phyloP scores from a whole-genome alignment of 345 rosid genomes.

The Boechera divaricarpa region DNA sequence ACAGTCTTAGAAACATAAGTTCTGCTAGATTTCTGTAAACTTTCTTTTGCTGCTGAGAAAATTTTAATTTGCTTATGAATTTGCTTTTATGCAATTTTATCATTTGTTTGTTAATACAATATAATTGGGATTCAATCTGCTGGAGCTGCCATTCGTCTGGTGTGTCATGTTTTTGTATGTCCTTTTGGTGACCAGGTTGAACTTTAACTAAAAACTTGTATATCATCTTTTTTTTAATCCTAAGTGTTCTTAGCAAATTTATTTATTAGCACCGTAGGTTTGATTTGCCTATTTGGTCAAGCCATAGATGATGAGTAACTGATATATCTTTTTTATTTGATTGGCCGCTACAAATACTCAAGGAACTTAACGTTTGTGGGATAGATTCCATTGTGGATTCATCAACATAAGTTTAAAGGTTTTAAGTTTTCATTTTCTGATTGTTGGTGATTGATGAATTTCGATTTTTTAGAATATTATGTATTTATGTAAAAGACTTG shows the following conservation, averaged over 20 bases:
- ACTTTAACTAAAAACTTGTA: background rate
- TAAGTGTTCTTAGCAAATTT: background rate
- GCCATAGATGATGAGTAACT: conserved; percentile 23
- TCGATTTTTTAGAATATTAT: too few species aligned
- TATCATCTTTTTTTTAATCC: background rate
- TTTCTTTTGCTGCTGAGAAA: background rate
- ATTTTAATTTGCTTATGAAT: background rate
- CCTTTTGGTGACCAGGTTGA: background rate
- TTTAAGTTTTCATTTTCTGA: too few species aligned
- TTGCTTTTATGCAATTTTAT: background rate
- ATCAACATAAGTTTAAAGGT: too few species aligned
- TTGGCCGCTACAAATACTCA: background rate
- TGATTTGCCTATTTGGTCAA: background rate
- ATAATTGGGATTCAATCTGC: background rate
- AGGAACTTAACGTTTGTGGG: background rate
- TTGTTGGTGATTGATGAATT: too few species aligned
- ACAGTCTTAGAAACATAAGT: background rate
- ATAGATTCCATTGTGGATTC: too few species aligned
- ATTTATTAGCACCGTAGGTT: background rate
- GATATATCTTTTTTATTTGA: background rate
- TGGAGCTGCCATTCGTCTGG: background rate
- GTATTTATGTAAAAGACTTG: too few species aligned
- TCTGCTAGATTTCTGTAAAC: background rate
- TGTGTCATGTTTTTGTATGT: background rate
- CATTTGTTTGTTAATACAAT: background rate